Base-by-base conservation (phyloP, 2,329 filamentous ascomycete species). In the Xylaria sp. region DNA sequence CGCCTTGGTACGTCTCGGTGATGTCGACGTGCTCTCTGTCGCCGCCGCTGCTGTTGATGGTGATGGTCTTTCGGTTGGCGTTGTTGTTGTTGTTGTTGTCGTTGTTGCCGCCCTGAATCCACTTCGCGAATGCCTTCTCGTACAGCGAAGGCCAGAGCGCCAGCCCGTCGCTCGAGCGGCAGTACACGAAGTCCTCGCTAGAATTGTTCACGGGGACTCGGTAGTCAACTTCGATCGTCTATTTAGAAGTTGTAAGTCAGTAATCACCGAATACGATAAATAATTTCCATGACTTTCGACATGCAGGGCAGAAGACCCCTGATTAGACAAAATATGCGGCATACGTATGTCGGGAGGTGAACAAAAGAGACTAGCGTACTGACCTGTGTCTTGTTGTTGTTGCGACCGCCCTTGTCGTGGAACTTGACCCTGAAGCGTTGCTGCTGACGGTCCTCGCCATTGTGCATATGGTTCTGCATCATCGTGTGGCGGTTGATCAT, bases 101-200 rank as follows among this genome's bases (percentile, higher is more conserved):
- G 33, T 58, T 41, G 41, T 67, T 55, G 71, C 68, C 68, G 23
- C 71, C 70, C 12, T 75, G 79, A 70, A 83, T 77, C 83, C 83
- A 84, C 75, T 82, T 82, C 72, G 83, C 77, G 66, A 84, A 84
- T 15, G 82, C 83, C 79, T 84, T 84, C 78, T 84, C 83, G 75
- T 84, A 84, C 54, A 84, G 77, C 31, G 80, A 76, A 1, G 83
- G 82, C 83, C 82, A 84, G 68, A 83, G 78, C 71, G 83, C 81
- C 67, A 78, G 77, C 15, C 78, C 79, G 71, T 82, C 80, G 68
- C 77, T 80, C 15, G 82, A 79, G 69, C 79, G 81, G 72, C 80
- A 82, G 76, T 83, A 84, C 28, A 83, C 70, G 28, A 80, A 81
- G 74, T 79, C 75, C 72, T 81, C 80, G 77, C 78, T 80, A 12